phyloP scores from a whole-genome alignment of 352 stramenopile genomes.

The Poterioochromonas sp. region DNA sequence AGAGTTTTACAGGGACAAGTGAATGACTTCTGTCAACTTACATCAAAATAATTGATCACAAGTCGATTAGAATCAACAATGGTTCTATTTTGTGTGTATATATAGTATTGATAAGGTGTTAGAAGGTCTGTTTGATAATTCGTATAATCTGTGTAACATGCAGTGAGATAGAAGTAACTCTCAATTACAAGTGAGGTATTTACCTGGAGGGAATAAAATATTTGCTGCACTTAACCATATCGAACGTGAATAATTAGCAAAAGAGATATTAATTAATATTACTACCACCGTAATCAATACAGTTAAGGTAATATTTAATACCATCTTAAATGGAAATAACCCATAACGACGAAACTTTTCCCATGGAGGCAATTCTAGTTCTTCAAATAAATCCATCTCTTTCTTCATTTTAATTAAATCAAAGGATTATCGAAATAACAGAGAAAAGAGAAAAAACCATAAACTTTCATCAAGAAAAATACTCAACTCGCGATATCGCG shows the following conservation, averaged over 20 bases:
- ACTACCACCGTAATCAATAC: neutral
- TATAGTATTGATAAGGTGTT: neutral
- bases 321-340: neutral
- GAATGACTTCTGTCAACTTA: too few relatives aligned
- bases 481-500: too few relatives aligned
- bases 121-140: neutral
- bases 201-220: neutral
- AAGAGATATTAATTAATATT: neutral
- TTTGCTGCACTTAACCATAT: neutral
- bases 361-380: constrained; percentile 21
- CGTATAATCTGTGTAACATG: neutral
- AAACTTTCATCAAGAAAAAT: too few relatives aligned
- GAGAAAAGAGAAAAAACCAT: too few relatives aligned
- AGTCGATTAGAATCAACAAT: neutral
- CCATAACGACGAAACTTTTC: constrained; percentile 10
- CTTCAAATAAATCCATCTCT: neutral
- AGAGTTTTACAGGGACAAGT: too few relatives aligned
- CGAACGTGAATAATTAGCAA: neutral
- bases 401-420: too few relatives aligned
- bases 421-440: too few relatives aligned
- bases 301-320: neutral
- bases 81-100: constrained; percentile 1
- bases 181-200: neutral
- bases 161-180: neutral
- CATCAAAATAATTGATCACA: neutral